Conservation (phyloP, 2,329 filamentous ascomycete species). For the Ophioceras dolichostomum region DNA sequence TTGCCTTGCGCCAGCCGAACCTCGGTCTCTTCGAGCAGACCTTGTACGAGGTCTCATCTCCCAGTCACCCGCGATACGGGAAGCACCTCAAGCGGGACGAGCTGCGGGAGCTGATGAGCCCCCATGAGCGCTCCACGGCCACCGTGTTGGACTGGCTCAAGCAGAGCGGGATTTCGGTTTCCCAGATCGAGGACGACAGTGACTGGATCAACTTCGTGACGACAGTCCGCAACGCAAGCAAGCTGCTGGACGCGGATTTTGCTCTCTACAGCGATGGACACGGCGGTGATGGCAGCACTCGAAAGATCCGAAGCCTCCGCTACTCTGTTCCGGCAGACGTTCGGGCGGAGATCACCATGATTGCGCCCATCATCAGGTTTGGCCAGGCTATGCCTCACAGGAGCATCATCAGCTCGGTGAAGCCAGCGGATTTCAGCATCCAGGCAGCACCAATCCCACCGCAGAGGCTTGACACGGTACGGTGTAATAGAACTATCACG, state of each 20-base stretch:
- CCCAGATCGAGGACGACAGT: constrained; percentile 16
- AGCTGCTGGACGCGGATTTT: constrained; percentile 16
- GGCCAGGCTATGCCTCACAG: constrained; percentile 12
- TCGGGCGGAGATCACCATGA: constrained; percentile 24
- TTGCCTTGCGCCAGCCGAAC: constrained; percentile 14
- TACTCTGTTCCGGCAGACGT: constrained; percentile 21
- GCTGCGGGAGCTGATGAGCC: constrained; percentile 34
- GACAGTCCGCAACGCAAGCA: constrained; percentile 13
- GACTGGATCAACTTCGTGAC: constrained; percentile 14
- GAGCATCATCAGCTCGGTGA: constrained; percentile 11
- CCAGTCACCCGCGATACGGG: constrained; percentile 31
- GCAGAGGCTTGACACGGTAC: constrained; percentile 7
- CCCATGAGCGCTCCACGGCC: constrained; percentile 22
- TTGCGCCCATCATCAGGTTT: constrained; percentile 35
- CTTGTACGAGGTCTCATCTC: constrained; percentile 27
- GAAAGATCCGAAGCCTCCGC: constrained; percentile 17
- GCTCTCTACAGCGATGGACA: constrained; percentile 11
- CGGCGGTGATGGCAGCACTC: constrained; percentile 1
- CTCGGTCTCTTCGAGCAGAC: constrained; percentile 14
- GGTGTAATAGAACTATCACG: constrained; percentile 21
- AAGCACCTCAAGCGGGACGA: constrained; percentile 32
- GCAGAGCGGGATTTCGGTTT: constrained; percentile 14
- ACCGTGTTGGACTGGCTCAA: constrained; percentile 32
- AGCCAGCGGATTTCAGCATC: not conserved
- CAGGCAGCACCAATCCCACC: constrained; percentile 6